phyloP scores from a whole-genome alignment of 371 early-diverging fungal species.

The Entomophthora muscae region DNA sequence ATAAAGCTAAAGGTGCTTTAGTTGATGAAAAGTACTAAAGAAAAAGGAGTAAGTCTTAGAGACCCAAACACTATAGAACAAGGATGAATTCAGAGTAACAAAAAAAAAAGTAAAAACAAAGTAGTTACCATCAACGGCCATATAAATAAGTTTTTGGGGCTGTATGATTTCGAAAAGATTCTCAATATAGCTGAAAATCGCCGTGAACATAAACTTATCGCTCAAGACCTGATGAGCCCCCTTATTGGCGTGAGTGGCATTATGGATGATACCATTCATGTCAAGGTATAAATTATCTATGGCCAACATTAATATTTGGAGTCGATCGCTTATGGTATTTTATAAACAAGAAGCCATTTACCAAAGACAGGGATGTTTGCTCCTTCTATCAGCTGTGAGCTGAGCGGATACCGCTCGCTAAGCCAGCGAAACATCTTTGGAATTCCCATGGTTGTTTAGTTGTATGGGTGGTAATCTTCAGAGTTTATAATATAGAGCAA shows the following conservation, averaged over 20 bases:
- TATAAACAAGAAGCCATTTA: constrained; percentile 17
- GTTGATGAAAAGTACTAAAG: constrained; percentile 51
- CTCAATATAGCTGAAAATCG: constrained; percentile 92
- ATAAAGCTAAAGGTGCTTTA: constrained; percentile 47
- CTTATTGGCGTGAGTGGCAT: constrained; percentile 91
- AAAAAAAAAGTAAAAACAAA: neutral
- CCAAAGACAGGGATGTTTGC: constrained; percentile 90
- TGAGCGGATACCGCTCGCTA: constrained; percentile 91
- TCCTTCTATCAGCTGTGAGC: constrained; percentile 69
- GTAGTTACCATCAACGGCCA: constrained; percentile 79
- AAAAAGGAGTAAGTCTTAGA: too few species aligned
- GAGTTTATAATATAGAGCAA: too few species aligned
- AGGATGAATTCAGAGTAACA: neutral
- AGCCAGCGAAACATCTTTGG: constrained; percentile 90
- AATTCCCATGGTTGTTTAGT: too few species aligned
- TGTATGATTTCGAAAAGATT: constrained; percentile 77
- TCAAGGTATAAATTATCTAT: constrained; percentile 93
- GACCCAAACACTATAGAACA: too few species aligned
- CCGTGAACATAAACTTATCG: constrained; percentile 87
- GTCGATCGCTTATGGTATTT: neutral
- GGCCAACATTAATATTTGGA: neutral
- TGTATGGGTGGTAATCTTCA: too few species aligned
- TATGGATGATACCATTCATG: constrained; percentile 99
- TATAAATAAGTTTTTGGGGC: constrained; percentile 88
- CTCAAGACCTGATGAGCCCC: constrained; percentile 52